Evolutionary conservation across 176 grass and related monocot species (phyloP).

Genomic region (Canna indica): DNA sequence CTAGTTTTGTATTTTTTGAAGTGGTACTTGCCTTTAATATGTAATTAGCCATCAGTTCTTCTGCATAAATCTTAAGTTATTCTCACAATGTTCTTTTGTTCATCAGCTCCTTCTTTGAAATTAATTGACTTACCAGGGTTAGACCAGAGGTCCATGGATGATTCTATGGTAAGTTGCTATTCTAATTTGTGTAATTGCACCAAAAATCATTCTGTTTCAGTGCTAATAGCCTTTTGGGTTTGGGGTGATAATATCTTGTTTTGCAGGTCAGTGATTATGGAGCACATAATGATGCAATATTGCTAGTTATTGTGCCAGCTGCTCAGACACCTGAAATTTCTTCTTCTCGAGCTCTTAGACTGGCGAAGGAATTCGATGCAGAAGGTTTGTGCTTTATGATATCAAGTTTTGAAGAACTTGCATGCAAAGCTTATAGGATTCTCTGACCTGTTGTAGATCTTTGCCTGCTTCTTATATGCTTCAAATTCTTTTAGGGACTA

Average conservation of each 20-base stretch:
- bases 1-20: background rate
- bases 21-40: background rate
- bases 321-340: constrained; percentile 66
- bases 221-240: constrained; percentile 5
- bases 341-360: constrained; percentile 63
- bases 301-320: constrained; percentile 68
- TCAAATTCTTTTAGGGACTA: constrained; percentile 47
- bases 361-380: constrained; percentile 63
- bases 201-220: background rate
- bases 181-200: background rate
- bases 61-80: constrained; percentile 14
- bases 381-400: constrained; percentile 35
- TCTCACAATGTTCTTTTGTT: constrained; percentile 18
- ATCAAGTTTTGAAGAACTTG: background rate
- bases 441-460: constrained; percentile 11
- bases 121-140: constrained; percentile 73
- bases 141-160: constrained; percentile 66
- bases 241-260: constrained; percentile 14
- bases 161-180: constrained; percentile 42
- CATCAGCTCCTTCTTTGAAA: constrained; percentile 57
- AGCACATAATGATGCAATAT: constrained; percentile 55
- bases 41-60: background rate
- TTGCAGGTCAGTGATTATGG: constrained; percentile 53
- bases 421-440: too few species aligned
- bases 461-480: constrained; percentile 5